These are phyloP conservation scores for Myriangium duriaei DNA, from an alignment of 2,329 filamentous ascomycete species.

Conservation along the genomic window DNA sequence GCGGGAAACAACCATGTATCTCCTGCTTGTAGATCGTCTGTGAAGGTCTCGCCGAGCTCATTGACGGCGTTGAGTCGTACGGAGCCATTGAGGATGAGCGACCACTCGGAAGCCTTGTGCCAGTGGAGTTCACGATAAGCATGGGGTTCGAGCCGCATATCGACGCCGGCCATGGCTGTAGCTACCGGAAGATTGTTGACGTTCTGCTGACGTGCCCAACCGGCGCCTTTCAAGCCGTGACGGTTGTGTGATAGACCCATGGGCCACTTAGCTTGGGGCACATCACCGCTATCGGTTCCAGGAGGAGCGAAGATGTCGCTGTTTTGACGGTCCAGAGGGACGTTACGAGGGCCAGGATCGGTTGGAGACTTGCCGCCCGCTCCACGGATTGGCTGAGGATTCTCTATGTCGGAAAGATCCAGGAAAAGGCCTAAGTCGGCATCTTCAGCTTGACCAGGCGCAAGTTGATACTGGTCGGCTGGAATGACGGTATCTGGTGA, in stretches of 20 bases:
- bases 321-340: slow-evolving; percentile 27
- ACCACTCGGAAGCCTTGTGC: slow-evolving; percentile 22
- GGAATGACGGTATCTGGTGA: slow-evolving; percentile 22
- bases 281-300: slow-evolving; percentile 27
- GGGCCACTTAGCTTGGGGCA: slow-evolving; percentile 30
- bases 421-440: slow-evolving; percentile 27
- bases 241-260: slow-evolving; percentile 30
- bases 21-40: slow-evolving; percentile 26
- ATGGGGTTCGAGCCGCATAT: slow-evolving; percentile 28
- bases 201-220: slow-evolving; percentile 32
- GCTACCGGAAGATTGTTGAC: slow-evolving; percentile 26
- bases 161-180: slow-evolving; percentile 30
- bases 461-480: slow-evolving; percentile 25
- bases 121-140: slow-evolving; percentile 23
- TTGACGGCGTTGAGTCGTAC: slow-evolving; percentile 21
- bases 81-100: slow-evolving; percentile 20
- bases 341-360: slow-evolving; percentile 27
- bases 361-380: slow-evolving; percentile 23
- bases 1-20: slow-evolving; percentile 46
- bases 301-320: slow-evolving; percentile 28
- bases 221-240: slow-evolving; percentile 27
- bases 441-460: slow-evolving; percentile 25
- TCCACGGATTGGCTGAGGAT: slow-evolving; percentile 30
- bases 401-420: slow-evolving; percentile 26
- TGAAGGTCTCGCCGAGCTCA: slow-evolving; percentile 21